phyloP scores from a whole-genome alignment of 2,329 filamentous ascomycete genomes.

The Pyrenophora graminea region DNA sequence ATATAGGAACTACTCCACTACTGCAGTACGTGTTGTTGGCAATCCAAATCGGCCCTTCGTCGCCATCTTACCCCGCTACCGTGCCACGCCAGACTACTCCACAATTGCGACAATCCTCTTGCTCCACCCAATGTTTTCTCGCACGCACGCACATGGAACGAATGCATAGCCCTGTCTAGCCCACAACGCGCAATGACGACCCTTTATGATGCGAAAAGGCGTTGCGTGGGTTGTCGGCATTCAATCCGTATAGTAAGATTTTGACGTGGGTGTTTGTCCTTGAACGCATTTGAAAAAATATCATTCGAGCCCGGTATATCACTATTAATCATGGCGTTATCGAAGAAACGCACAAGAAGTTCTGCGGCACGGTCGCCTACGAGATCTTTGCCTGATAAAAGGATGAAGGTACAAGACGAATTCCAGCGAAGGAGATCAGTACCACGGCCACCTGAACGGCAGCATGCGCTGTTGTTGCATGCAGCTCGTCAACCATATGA shows the following conservation, averaged over 20 bases:
- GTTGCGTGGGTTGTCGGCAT: too few species aligned
- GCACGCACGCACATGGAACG: neutral
- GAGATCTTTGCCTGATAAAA: neutral
- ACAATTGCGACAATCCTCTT: constrained; percentile 26
- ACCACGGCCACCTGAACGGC: constrained; percentile 30
- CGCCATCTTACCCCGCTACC: constrained; percentile 9
- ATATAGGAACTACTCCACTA: constrained; percentile 11
- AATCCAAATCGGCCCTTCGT: neutral
- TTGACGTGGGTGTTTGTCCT: neutral
- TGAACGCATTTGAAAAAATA: neutral
- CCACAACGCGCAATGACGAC: neutral
- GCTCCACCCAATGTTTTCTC: constrained; percentile 8
- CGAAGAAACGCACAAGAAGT: constrained; percentile 24
- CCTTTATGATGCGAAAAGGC: too few species aligned
- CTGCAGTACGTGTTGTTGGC: neutral
- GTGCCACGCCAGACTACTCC: constrained; percentile 26
- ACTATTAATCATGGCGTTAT: constrained; percentile 10
- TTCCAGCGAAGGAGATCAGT: constrained; percentile 14
- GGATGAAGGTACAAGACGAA: constrained; percentile 7
- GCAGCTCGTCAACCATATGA: constrained; percentile 57
- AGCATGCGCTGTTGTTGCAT: constrained; percentile 57
- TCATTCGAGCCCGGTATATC: neutral
- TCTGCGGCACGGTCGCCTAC: constrained; percentile 1
- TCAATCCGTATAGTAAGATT: neutral
- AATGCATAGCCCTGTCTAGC: neutral